Conservation (phyloP, 1,284 basidiomycete genomes). For the Mrakiaceae sp. region DNA sequence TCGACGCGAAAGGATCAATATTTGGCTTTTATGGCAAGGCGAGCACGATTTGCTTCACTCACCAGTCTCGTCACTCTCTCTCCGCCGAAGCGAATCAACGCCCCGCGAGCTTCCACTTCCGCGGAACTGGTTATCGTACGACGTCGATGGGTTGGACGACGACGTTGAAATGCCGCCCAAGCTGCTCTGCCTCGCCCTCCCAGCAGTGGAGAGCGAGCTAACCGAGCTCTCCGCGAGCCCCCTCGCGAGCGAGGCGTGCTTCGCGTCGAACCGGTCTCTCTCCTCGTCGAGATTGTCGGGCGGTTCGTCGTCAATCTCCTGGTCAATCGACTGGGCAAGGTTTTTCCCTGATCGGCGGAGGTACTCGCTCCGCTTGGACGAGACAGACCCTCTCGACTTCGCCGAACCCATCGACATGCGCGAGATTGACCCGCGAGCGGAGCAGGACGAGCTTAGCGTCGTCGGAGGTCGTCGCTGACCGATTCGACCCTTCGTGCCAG, state of each 20-base stretch:
- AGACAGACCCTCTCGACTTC: not conserved
- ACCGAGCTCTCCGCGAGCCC: too few species aligned
- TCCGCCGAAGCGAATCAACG: slow-evolving; percentile 11
- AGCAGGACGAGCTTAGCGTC: not conserved
- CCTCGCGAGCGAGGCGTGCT: too few species aligned
- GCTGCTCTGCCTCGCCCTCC: not conserved
- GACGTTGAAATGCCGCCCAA: not conserved
- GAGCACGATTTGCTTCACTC: slow-evolving; percentile 7
- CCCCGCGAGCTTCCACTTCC: not conserved
- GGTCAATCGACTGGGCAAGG: slow-evolving; percentile 23
- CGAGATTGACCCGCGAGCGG: not conserved
- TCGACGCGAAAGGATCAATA: slow-evolving; percentile 8
- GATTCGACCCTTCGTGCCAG: not conserved
- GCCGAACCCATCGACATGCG: slow-evolving; percentile 4
- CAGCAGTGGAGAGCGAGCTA: not conserved
- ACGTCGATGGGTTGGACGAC: not conserved
- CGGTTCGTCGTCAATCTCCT: slow-evolving; percentile 27
- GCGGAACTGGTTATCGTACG: not conserved
- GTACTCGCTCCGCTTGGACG: not conserved
- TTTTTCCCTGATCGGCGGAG: slow-evolving; percentile 2
- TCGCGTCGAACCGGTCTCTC: not conserved
- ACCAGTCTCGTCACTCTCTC: slow-evolving; percentile 25
- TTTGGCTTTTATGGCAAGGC: not conserved
- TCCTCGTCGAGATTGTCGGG: slow-evolving; percentile 23
- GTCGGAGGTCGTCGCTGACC: not conserved